Percentiles rank a stretch among this genome's conserved stretches.
phyloP scores from a whole-genome alignment of 2,329 filamentous ascomycete species.

The Fusarium sp. region DNA sequence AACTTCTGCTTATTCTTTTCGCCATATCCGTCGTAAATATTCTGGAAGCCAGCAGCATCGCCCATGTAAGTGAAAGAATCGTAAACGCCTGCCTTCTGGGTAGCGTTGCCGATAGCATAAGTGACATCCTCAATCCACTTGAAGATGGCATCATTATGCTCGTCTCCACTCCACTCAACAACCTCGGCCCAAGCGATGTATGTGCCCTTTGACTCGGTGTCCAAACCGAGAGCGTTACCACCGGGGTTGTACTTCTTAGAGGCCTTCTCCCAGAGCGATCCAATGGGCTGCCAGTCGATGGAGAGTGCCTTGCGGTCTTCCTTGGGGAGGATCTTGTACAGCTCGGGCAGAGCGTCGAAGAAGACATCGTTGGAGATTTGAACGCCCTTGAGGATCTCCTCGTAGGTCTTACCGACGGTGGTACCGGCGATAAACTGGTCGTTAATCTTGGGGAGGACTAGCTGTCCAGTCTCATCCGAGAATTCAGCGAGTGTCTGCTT shows the following conservation, averaged over 20 bases:
- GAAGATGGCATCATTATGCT: conserved; percentile 27
- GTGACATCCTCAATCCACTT: conserved; percentile 29
- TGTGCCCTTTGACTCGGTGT: conserved; percentile 25
- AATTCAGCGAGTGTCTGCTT: conserved; percentile 24
- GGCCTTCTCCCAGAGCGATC: conserved; percentile 14
- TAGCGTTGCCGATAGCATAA: conserved; percentile 30
- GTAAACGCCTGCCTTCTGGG: conserved; percentile 14
- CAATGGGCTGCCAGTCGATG: conserved; percentile 33
- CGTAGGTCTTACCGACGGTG: conserved; percentile 21
- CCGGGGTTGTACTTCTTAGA: conserved; percentile 23
- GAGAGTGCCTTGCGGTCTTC: conserved; percentile 22
- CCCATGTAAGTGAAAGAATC: conserved; percentile 35
- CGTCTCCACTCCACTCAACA: conserved; percentile 29
- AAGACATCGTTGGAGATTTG: conserved; percentile 24
- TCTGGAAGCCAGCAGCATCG: conserved; percentile 30
- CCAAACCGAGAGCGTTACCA: conserved; percentile 21
- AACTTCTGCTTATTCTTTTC: conserved; percentile 17
- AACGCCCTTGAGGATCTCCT: conserved; percentile 12
- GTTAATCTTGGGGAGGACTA: conserved; percentile 28
- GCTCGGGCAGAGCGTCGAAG: background rate
- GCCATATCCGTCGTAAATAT: conserved; percentile 23
- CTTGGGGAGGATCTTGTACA: conserved; percentile 19
- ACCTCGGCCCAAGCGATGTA: conserved; percentile 37
- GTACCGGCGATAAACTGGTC: conserved; percentile 34
- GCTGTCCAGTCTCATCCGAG: conserved; percentile 21